A percentile compares a stretch with the other conserved stretches of the same genome.
These are phyloP conservation scores for Pseudocercospora macadamiae DNA, from an alignment of 2,329 filamentous ascomycete species.

Conservation along the genomic window DNA sequence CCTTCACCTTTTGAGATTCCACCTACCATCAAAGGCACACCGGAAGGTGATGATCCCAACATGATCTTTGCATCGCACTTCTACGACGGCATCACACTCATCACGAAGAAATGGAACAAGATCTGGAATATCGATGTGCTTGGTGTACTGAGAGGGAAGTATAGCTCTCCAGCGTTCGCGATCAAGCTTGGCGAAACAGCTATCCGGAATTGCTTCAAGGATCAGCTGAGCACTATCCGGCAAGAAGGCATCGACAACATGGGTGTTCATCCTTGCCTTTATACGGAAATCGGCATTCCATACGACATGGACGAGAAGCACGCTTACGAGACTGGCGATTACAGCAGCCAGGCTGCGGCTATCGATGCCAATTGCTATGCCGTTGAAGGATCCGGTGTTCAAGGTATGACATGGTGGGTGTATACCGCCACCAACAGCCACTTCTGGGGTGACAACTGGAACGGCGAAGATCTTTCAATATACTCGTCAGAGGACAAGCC, in stretches of 20 bases:
- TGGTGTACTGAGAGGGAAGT: constrained; percentile 85
- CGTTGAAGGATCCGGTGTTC: constrained; percentile 78
- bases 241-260: constrained; percentile 87
- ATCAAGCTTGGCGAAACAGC: constrained; percentile 91
- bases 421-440: constrained; percentile 86
- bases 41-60: constrained; percentile 78
- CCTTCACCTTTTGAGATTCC: constrained; percentile 91
- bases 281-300: constrained; percentile 95
- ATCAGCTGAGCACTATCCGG: constrained; percentile 80
- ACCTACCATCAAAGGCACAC: constrained; percentile 80
- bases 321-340: constrained; percentile 94
- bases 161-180: constrained; percentile 85
- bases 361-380: constrained; percentile 97
- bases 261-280: constrained; percentile 83
- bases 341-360: constrained; percentile 85
- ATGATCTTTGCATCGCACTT: constrained; percentile 95
- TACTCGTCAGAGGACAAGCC: constrained; percentile 79
- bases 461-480: constrained; percentile 94
- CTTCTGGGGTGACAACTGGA: constrained; percentile 90
- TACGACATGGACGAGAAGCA: constrained; percentile 98
- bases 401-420: constrained; percentile 87
- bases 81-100: constrained; percentile 93
- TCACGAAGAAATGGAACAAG: constrained; percentile 99
- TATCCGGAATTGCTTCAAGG: constrained; percentile 88
- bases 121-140: constrained; percentile 97